Evolutionary conservation across 129 eudicot genomes (phyloP), one percentile per base, ranked within the genome.

Genomic region (Kitagawia praeruptora): DNA sequence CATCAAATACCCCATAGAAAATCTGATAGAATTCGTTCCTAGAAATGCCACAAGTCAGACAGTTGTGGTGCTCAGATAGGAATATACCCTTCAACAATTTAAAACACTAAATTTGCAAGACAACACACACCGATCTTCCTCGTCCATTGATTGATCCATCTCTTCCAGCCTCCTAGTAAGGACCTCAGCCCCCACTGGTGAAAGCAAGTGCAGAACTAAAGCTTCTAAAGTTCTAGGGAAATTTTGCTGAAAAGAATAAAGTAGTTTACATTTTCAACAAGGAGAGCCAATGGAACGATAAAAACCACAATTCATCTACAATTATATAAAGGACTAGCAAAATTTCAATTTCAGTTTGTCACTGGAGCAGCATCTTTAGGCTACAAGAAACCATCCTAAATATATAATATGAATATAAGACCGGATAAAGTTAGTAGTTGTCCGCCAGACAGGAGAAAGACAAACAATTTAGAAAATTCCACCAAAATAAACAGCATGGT

Each of bases 141-240:
- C 91, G 4, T 72, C 81, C 77, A 77, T 80, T 83, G 78, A 85
- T 64, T 84, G 89, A 92, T 96, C 99, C 90, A 92, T 85, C 86
- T 89, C 94, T 81, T 92, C 98, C 82, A 92, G 87, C 81, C 89
- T 96, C 78, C 97, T 76, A 66, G 99, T 96, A 73, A 96, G 97
- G 80, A 92, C 95, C 88, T 96, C 99, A 74, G 93, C 90, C 58
- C 97, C 97, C 75, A 95, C 89, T 45, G 99, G 97, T 39, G 99
- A 90, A 77, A 95, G 90, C 83, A 87, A 79, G 89, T 95, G 97
- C 78, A 90, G 83, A 67, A 92, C 71, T 37, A 90, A 84, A 82
- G 86, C 96, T 90, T 95, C 99, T 85, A 95, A 81, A 71, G 99
- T 95, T 91, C 97, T 90, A 18, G 99, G 97, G 61, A 95, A 95